phyloP scores from a whole-genome alignment of 495 filamentous ascomycete genomes.

The Hypoxylon intermedium region DNA sequence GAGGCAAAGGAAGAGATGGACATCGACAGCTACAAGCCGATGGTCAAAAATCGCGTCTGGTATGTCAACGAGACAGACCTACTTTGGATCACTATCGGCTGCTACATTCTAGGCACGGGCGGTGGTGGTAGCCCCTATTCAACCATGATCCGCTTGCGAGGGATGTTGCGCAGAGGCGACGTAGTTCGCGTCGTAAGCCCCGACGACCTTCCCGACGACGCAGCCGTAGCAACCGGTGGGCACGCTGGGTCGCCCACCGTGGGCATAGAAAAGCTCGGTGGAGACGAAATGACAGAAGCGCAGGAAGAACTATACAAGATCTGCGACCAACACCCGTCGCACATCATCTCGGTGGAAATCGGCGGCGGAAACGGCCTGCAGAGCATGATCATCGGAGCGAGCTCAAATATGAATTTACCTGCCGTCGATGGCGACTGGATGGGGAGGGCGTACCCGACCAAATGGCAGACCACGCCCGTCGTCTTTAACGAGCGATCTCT shows the following conservation, averaged over 20 bases:
- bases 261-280: constrained; percentile 59
- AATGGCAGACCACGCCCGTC: constrained; percentile 64
- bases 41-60: constrained; percentile 60
- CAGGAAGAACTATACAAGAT: constrained; percentile 57
- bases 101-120: constrained; percentile 67
- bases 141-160: constrained; percentile 50
- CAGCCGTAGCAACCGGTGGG: constrained; percentile 54
- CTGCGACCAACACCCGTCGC: constrained; percentile 37
- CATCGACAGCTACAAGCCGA: constrained; percentile 57
- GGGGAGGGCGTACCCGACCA: constrained; percentile 63
- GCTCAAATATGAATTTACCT: constrained; percentile 56
- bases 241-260: constrained; percentile 59
- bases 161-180: constrained; percentile 56
- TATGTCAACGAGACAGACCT: constrained; percentile 63
- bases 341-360: constrained; percentile 60
- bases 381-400: constrained; percentile 58
- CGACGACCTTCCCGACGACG: constrained; percentile 51
- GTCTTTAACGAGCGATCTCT: constrained; percentile 57
- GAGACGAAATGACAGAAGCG: constrained; percentile 58
- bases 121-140: constrained; percentile 63
- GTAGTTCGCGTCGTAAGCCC: constrained; percentile 56
- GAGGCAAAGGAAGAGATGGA: constrained; percentile 44
- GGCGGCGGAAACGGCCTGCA: constrained; percentile 63
- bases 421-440: constrained; percentile 65
- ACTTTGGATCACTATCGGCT: constrained; percentile 63